Conservation (phyloP, 179 eudicot genomes). For the Kewa caespitosa region DNA sequence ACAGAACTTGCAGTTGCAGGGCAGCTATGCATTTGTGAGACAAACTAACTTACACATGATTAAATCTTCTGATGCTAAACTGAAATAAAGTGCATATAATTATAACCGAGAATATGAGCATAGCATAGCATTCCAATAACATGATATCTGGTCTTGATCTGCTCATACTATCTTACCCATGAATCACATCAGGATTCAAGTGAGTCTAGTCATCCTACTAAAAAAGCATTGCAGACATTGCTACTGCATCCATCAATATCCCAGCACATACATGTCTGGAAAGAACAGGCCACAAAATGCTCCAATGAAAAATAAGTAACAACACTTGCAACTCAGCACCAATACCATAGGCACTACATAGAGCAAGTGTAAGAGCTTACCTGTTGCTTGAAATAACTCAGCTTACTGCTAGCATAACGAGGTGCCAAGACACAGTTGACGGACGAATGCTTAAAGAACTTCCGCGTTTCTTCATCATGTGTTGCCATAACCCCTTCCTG, state of each 20-base stretch:
- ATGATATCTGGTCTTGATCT: neutral
- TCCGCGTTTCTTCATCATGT: constrained; percentile 87
- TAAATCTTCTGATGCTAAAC: neutral
- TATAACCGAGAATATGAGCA: no score
- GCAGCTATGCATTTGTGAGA: neutral
- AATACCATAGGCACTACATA: neutral
- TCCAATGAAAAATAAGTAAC: neutral
- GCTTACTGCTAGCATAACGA: constrained; percentile 88
- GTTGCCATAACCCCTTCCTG: constrained; percentile 90
- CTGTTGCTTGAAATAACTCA: constrained; percentile 84
- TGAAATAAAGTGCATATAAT: neutral
- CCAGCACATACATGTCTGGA: neutral
- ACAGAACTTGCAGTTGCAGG: neutral
- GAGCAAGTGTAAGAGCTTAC: constrained; percentile 31
- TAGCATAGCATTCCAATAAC: neutral
- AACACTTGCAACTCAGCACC: neutral
- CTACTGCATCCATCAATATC: neutral
- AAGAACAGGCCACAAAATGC: neutral
- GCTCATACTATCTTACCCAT: neutral
- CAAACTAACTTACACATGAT: neutral
- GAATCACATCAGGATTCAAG: neutral
- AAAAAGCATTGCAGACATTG: neutral
- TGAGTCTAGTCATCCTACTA: neutral
- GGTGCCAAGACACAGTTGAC: constrained; percentile 78
- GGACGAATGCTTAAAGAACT: constrained; percentile 77